Percentiles rank a stretch among this genome's conserved stretches.
phyloP scores from a whole-genome alignment of 129 eudicot genomes.

The Calendula officinalis region DNA sequence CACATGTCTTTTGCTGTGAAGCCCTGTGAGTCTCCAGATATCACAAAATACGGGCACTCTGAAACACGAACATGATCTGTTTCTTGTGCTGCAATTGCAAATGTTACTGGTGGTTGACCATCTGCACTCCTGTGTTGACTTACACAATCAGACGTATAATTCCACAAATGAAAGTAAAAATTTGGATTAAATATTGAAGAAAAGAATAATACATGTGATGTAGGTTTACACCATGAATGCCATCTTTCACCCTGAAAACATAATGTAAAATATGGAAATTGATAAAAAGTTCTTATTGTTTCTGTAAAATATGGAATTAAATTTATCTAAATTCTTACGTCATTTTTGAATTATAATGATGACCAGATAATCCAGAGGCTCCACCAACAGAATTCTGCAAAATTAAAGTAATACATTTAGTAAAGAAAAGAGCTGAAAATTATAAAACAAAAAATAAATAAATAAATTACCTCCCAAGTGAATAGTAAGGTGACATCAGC shows the following conservation, averaged over 20 bases:
- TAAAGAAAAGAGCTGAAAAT: not conserved
- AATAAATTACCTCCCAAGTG: slow-evolving; percentile 81
- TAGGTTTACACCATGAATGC: slow-evolving; percentile 65
- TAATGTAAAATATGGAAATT: not conserved
- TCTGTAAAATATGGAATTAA: not conserved
- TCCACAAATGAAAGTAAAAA: slow-evolving; percentile 5
- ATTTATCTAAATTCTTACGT: slow-evolving; percentile 38
- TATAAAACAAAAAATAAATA: slow-evolving; percentile 1
- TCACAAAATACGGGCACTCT: slow-evolving; percentile 77
- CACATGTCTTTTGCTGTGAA: slow-evolving; percentile 88
- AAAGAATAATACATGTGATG: slow-evolving; percentile 68
- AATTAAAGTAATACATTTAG: not conserved
- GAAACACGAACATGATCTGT: slow-evolving; percentile 68
- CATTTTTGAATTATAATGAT: slow-evolving; percentile 71
- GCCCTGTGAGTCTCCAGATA: slow-evolving; percentile 77
- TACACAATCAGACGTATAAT: slow-evolving; percentile 12
- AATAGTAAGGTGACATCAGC: slow-evolving; percentile 90
- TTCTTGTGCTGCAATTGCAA: slow-evolving; percentile 84
- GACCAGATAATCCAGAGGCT: slow-evolving; percentile 73
- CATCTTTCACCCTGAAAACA: slow-evolving; percentile 69
- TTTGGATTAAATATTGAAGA: not conserved
- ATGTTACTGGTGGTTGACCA: slow-evolving; percentile 69
- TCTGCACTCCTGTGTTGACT: slow-evolving; percentile 64
- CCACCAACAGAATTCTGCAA: slow-evolving; percentile 97
- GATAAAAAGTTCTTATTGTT: too few relatives aligned